Conservation (phyloP, 23 red algal species). For the Cyanidioschyzon merolae region DNA sequence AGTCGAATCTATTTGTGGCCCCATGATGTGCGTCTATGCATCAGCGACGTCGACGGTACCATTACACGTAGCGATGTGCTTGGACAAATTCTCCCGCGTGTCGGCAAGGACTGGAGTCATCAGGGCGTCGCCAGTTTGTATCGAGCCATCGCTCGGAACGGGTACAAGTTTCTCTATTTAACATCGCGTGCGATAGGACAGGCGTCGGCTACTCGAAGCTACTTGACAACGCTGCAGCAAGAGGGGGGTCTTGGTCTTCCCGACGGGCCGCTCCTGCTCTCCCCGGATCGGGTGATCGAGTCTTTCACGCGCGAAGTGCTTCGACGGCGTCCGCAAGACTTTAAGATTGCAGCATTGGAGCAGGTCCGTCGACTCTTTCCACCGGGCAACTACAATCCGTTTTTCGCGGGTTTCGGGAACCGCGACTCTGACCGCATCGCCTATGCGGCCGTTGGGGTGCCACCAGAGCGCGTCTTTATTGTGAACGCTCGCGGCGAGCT, state of each 20-base stretch:
- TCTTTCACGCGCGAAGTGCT: conserved; percentile 88
- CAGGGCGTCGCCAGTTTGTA: conserved; percentile 77
- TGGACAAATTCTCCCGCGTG: conserved; percentile 78
- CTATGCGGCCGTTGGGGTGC: conserved; percentile 67
- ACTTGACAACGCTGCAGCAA: conserved; percentile 60
- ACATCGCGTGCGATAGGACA: conserved; percentile 89
- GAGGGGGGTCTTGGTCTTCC: conserved; percentile 49
- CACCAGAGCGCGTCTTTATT: conserved; percentile 70
- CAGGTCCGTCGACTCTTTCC: conserved; percentile 69
- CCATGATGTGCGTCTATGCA: conserved; percentile 51
- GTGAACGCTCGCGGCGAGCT: conserved; percentile 82
- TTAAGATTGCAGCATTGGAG: conserved; percentile 84
- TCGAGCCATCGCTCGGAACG: conserved; percentile 59
- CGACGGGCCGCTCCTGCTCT: conserved; percentile 82
- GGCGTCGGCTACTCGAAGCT: conserved; percentile 62
- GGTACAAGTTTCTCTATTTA: conserved; percentile 92
- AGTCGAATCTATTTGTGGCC: conserved; percentile 86
- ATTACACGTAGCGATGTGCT: conserved; percentile 93
- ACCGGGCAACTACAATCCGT: conserved; percentile 63
- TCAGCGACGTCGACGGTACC: conserved; percentile 95
- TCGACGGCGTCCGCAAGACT: conserved; percentile 74
- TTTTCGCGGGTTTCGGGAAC: conserved; percentile 98
- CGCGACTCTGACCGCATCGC: conserved; percentile 67
- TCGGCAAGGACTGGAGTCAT: conserved; percentile 97
- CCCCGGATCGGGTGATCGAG: conserved; percentile 74